Base-by-base conservation (phyloP, 2,329 filamentous ascomycete genomes). In the Aspergillus brunneoviolaceus region DNA sequence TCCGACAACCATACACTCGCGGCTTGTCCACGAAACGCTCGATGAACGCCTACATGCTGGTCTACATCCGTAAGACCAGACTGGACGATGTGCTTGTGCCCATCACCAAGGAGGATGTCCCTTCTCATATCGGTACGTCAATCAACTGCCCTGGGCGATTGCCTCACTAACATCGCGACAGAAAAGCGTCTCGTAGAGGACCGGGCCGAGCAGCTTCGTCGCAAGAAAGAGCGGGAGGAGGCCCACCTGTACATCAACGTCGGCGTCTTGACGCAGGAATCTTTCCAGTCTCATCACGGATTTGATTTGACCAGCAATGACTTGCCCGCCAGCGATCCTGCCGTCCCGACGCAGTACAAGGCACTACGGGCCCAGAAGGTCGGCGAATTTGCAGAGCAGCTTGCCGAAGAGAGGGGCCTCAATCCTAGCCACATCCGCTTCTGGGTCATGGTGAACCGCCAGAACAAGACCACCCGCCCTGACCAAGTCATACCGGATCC, bases 381-480 rank as follows among this genome's bases (percentile, higher is more conserved):
- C 64, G 81, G 86, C 51, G 89, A 97, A 7, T 88, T 98, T 63
- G 85, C 88, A 5, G 80, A 81, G 27, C 83, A 84, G 23, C 83
- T 98, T 61, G 92, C 90, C 0, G 77, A 85, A 45, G 89, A 96
- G 59, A 82, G 89, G 53, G 83, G 81, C 0, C 76, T 89, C 53
- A 87, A 93, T 49, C 81, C 89, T 0, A 86, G 87, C 59, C 85
- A 86, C 62, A 78, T 98, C 25, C 87, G 95, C 23, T 85, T 96
- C 19, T 99, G 95, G 96, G 87, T 92, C 57, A 97, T 99, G 93
- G 95, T 99, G 1, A 98, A 97, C 72, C 89, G 95, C 11, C 95
- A 99, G 75, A 99, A 99, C 74, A 97, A 96, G 77, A 99, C 95
- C 0, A 89, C 92, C 42, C 87, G 95, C 19, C 95, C 96, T 0